Percentiles rank a stretch among this genome's conserved stretches.
phyloP scores from a whole-genome alignment of 1,139 yeast species.

The Blastobotrys apis region DNA sequence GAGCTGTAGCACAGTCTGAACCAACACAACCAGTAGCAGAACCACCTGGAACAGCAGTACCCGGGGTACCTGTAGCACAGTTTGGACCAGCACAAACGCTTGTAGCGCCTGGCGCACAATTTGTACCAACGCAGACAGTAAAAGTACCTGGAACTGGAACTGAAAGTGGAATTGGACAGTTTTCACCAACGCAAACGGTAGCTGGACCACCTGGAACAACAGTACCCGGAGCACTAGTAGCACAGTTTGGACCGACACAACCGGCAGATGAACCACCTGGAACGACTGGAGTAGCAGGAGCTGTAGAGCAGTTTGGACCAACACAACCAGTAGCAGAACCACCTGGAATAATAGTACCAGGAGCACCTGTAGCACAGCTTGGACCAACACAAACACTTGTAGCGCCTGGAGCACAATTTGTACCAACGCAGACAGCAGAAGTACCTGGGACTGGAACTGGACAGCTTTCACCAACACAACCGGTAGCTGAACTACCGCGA shows the following conservation, averaged over 20 bases:
- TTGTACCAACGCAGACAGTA: conserved; percentile 1
- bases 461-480: conserved; percentile 1
- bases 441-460: no score
- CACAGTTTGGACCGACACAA: background rate
- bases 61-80: conserved; percentile 1
- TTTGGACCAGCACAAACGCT: background rate
- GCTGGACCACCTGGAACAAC: conserved; percentile 5
- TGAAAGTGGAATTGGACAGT: no score
- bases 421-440: conserved; percentile 2
- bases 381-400: conserved; percentile 2
- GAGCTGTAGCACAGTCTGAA: background rate
- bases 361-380: background rate
- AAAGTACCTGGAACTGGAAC: no score
- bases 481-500: conserved; percentile 1
- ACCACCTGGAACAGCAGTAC: background rate
- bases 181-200: background rate
- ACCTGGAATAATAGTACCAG: background rate
- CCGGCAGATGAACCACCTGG: background rate
- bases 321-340: conserved; percentile 1
- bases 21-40: conserved; percentile 2
- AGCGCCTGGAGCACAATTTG: background rate
- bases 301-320: background rate
- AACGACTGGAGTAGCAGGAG: background rate
- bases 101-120: background rate
- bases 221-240: conserved; percentile 5